Evolutionary conservation across 108 stramenopile genomes (phyloP).

Genomic region (Cyclotella choctawhatcheeana): DNA sequence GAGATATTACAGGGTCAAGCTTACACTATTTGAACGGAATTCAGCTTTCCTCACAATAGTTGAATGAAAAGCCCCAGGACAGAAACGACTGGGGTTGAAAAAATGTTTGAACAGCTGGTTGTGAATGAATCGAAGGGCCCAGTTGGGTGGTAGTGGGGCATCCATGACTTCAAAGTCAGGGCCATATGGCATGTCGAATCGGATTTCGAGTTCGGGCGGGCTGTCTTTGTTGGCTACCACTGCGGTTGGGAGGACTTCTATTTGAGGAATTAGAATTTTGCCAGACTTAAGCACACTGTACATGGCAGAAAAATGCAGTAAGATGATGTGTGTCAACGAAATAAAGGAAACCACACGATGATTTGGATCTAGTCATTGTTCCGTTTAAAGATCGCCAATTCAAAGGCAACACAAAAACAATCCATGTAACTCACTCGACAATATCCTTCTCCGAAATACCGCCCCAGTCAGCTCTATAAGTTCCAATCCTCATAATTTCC

Average conservation of each 20-base stretch:
- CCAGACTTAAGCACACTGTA: conserved; percentile 64
- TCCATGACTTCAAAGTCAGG: conserved; percentile 61
- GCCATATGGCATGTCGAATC: conserved; percentile 81
- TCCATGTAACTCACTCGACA: conserved; percentile 52
- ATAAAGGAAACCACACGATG: too few relatives aligned
- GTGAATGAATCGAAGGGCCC: conserved; percentile 88
- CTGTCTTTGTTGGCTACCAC: conserved; percentile 83
- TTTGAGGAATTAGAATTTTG: conserved; percentile 85
- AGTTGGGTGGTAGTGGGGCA: conserved; percentile 71
- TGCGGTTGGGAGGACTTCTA: conserved; percentile 81
- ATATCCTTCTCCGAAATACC: conserved; percentile 72
- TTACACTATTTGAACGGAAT: conserved; percentile 69
- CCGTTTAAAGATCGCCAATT: background rate
- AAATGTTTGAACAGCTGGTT: conserved; percentile 86
- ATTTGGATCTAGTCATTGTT: background rate
- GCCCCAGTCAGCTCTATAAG: conserved; percentile 83
- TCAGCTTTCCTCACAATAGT: conserved; percentile 90
- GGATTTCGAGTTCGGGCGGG: conserved; percentile 86
- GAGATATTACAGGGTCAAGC: conserved; percentile 6
- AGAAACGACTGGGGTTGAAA: conserved; percentile 76
- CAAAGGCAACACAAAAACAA: background rate
- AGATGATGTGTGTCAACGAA: too few relatives aligned
- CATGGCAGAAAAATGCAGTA: background rate
- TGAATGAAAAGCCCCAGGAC: conserved; percentile 87
- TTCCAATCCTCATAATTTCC: conserved; percentile 89